A percentile compares a stretch with the other conserved stretches of the same genome.
These are phyloP conservation scores for Corrigiola litoralis DNA, from an alignment of 179 eudicot species.

Conservation along the genomic window DNA sequence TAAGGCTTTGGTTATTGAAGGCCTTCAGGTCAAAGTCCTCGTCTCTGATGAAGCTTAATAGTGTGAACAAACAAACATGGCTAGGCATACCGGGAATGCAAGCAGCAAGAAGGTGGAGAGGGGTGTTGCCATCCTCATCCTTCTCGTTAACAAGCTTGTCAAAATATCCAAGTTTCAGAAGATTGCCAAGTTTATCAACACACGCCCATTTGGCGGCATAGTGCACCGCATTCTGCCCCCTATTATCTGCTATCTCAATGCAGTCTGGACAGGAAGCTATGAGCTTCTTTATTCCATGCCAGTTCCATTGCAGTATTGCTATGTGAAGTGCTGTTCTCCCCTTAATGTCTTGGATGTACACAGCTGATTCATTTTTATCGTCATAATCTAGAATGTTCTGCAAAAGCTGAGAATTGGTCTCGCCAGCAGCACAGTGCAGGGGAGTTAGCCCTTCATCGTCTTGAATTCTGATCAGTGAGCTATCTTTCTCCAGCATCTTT, in stretches of 20 bases:
- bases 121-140: slow-evolving; percentile 8
- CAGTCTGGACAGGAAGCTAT: neutral
- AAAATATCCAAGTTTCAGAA: neutral
- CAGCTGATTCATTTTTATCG: neutral
- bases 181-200: neutral
- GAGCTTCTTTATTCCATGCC: neutral
- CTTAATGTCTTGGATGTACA: slow-evolving; percentile 3
- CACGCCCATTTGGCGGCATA: slow-evolving; percentile 6
- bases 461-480: neutral
- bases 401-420: neutral
- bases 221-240: slow-evolving; percentile 3
- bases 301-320: neutral
- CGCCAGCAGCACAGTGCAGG: slow-evolving; percentile 1
- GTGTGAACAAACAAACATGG: neutral
- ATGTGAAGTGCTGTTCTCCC: slow-evolving; percentile 5
- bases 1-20: neutral
- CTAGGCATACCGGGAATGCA: neutral
- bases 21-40: neutral
- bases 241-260: slow-evolving; percentile 7
- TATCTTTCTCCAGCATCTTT: neutral
- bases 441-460: slow-evolving; percentile 11
- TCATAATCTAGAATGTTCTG: neutral
- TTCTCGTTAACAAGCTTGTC: slow-evolving; percentile 4
- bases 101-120: slow-evolving; percentile 4
- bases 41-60: neutral